Evolutionary conservation across 306 rosid genomes (phyloP).

Genomic region (Astragalus membranaceus): DNA sequence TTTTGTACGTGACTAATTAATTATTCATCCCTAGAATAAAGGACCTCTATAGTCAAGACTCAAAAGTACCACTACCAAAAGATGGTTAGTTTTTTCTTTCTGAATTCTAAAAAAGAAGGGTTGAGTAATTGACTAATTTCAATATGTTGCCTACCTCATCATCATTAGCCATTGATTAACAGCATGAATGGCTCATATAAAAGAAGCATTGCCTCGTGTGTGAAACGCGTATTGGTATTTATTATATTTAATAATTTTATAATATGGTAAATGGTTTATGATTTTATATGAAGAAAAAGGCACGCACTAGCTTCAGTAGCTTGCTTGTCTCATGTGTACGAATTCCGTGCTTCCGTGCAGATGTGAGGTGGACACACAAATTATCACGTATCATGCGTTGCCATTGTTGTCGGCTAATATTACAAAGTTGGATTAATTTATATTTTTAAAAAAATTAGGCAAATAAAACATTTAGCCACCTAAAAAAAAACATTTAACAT

Average conservation of each 20-base stretch:
- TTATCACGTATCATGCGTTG: background rate
- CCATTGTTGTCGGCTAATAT: background rate
- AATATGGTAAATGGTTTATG: background rate
- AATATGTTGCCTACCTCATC: background rate
- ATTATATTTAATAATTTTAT: background rate
- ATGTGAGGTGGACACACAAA: background rate
- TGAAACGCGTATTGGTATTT: constrained; percentile 15
- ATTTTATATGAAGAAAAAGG: background rate
- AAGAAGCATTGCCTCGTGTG: background rate
- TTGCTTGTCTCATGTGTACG: background rate
- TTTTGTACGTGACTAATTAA: background rate
- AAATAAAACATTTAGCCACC: no score
- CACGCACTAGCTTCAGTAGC: background rate
- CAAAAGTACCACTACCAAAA: background rate
- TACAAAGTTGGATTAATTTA: background rate
- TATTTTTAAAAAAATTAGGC: no score
- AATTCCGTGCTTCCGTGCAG: background rate
- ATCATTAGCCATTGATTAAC: background rate
- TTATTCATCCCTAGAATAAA: background rate
- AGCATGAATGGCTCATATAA: background rate
- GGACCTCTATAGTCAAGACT: background rate
- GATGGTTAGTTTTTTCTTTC: background rate
- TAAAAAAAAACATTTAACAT: no score
- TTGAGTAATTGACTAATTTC: background rate
- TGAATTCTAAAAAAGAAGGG: background rate